Evolutionary conservation across 495 filamentous ascomycete species (phyloP).

Genomic region (Wilcoxina mikolae): DNA sequence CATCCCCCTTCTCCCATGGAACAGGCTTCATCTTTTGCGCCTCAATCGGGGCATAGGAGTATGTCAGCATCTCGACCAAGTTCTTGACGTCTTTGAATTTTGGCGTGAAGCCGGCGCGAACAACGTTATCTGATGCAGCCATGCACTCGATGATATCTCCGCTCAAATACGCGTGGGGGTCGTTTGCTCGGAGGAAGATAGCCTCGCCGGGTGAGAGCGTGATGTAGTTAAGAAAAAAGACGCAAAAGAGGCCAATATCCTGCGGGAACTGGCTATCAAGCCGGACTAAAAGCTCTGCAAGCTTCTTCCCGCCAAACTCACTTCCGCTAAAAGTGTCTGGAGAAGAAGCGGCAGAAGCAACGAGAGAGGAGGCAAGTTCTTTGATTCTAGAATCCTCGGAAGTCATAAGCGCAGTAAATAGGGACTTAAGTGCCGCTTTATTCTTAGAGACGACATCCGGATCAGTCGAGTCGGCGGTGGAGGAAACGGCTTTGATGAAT

Average conservation of each 20-base stretch:
- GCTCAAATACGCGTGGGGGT: conserved; percentile 90
- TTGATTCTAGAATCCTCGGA: conserved; percentile 50
- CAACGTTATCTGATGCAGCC: conserved; percentile 94
- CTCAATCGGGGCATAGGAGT: conserved; percentile 80
- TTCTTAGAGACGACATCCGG: conserved; percentile 42
- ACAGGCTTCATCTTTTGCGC: conserved; percentile 81
- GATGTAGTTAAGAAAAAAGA: conserved; percentile 74
- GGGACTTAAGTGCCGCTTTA: conserved; percentile 60
- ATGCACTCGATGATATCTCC: conserved; percentile 99
- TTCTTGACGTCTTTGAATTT: conserved; percentile 96
- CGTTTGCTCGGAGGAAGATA: conserved; percentile 89
- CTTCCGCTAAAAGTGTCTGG: conserved; percentile 48
- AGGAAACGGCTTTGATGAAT: conserved; percentile 54
- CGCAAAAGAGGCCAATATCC: conserved; percentile 63
- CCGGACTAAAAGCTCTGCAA: conserved; percentile 60
- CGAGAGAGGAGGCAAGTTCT: conserved; percentile 47
- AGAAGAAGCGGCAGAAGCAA: conserved; percentile 51
- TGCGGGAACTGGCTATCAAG: conserved; percentile 63
- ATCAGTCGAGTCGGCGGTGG: conserved; percentile 45
- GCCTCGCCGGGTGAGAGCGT: conserved; percentile 74
- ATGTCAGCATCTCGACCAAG: conserved; percentile 83
- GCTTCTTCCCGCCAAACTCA: conserved; percentile 46
- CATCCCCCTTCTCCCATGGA: conserved; percentile 52
- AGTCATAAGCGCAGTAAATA: conserved; percentile 70
- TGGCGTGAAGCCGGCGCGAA: conserved; percentile 90